These are phyloP conservation scores for Crithidia expoeki DNA, from an alignment of 208 protist genomes.

Conservation along the genomic window DNA sequence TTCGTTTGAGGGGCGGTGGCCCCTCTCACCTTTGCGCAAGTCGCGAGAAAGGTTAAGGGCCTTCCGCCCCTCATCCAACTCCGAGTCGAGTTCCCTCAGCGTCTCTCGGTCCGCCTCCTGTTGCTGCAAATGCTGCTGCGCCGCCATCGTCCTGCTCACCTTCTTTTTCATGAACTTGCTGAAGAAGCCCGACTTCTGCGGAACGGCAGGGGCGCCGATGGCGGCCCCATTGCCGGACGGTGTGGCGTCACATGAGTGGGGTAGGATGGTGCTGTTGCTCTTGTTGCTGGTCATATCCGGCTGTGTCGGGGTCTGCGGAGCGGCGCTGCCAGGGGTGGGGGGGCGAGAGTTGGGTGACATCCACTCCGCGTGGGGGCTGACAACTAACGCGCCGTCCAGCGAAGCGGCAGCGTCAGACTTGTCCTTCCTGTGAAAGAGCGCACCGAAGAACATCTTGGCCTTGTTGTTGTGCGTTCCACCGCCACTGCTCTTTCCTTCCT, in stretches of 20 bases:
- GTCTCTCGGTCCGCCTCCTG: background rate
- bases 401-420: background rate
- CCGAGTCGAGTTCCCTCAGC: constrained; percentile 9
- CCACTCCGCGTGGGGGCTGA: background rate
- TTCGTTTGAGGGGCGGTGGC: background rate
- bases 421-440: constrained; percentile 31
- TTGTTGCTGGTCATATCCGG: background rate
- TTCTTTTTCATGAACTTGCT: constrained; percentile 38
- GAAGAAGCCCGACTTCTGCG: constrained; percentile 22
- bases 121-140: constrained; percentile 22
- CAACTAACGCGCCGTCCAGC: background rate
- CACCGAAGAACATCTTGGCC: constrained; percentile 30
- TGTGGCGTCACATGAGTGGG: background rate
- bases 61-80: constrained; percentile 10
- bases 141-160: constrained; percentile 19
- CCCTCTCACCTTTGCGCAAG: constrained; percentile 1
- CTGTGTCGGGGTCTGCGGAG: background rate
- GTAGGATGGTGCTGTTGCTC: background rate
- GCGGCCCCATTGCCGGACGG: constrained; percentile 9
- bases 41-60: background rate
- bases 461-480: constrained; percentile 17
- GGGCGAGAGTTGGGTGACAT: background rate
- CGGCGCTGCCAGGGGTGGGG: background rate
- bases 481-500: background rate
- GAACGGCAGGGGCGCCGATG: background rate